Base-by-base conservation (phyloP, 164 flowering plant species). In the Paratinospora sagittata region DNA sequence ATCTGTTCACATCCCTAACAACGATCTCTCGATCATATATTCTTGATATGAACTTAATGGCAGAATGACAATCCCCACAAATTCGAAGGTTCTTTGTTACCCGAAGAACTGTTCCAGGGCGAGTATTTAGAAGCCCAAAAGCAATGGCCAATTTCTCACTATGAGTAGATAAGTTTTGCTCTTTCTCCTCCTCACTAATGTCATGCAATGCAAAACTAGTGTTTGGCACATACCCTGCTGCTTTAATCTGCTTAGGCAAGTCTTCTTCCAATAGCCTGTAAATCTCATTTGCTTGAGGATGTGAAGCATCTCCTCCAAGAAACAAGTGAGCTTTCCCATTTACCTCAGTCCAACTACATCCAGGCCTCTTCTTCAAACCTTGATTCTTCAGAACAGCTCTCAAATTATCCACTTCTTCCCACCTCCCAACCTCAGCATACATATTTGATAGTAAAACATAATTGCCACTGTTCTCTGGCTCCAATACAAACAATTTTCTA, bases 91-190 rank as follows among this genome's bases (percentile, higher is more conserved):
- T 66, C 69, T 66, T 66, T 11, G 69, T 66, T 30, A 66, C 69
- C 16, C 69, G 69, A 66, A 66, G 69, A 66, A 66, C 17, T 33
- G 55, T 66, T 66, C 69, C 69, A 0, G 52, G 69, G 27, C 23
- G 11, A 23, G 69, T 66, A 43, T 66, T 66, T 13, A 66, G 69
- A 66, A 66, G 69, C 17, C 69, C 69, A 23, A 66, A 66, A 24
- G 69, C 69, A 41, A 66, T 41, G 14, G 69, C 69, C 55, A 66
- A 66, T 19, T 66, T 66, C 69, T 66, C 69, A 17, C 69, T 66
- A 30, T 66, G 69, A 17, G 55, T 66, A 14, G 55, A 39, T 24
- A 66, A 17, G 33, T 21, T 66, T 3, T 66, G 55, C 55, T 66
- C 69, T 41, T 66, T 66, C 69, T 66, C 69, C 47, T 66, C 69